Evolutionary conservation across 192 early-diverging fungal genomes (phyloP).

Genomic region (Umbelopsis sp.): DNA sequence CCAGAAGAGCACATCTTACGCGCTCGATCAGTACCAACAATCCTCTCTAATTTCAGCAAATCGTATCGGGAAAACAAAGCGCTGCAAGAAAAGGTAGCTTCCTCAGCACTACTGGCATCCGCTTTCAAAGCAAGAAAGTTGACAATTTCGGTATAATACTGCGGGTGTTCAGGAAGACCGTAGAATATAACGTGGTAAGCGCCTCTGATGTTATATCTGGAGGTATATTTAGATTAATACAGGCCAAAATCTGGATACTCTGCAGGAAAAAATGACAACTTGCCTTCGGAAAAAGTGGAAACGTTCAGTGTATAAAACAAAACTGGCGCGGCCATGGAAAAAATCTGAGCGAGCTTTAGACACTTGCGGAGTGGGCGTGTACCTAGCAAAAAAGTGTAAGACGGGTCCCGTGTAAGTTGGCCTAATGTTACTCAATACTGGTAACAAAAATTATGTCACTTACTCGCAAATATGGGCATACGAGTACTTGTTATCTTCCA

Average conservation of each 20-base stretch:
- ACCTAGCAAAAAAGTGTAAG: constrained; percentile 45
- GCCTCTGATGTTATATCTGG: constrained; percentile 80
- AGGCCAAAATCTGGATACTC: neutral
- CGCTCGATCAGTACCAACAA: constrained; percentile 80
- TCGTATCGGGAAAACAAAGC: constrained; percentile 83
- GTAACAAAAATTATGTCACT: constrained; percentile 21
- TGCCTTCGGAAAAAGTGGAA: constrained; percentile 92
- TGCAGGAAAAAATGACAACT: neutral
- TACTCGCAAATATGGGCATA: constrained; percentile 87
- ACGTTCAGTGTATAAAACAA: constrained; percentile 91
- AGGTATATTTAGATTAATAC: neutral
- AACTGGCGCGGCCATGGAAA: constrained; percentile 74
- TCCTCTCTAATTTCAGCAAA: constrained; percentile 82
- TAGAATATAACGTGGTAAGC: constrained; percentile 89
- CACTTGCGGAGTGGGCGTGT: constrained; percentile 79
- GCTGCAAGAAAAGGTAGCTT: constrained; percentile 61
- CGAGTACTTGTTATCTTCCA: constrained; percentile 71
- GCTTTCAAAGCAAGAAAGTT: constrained; percentile 67
- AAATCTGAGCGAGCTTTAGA: constrained; percentile 77
- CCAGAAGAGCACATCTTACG: constrained; percentile 71
- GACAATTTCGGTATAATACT: constrained; percentile 89
- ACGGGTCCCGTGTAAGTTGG: constrained; percentile 1
- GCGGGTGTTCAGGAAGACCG: constrained; percentile 79
- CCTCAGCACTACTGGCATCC: constrained; percentile 47
- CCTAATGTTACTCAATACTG: neutral